Conservation (phyloP, 192 early-diverging fungal species). For the Coemansia sp. region DNA sequence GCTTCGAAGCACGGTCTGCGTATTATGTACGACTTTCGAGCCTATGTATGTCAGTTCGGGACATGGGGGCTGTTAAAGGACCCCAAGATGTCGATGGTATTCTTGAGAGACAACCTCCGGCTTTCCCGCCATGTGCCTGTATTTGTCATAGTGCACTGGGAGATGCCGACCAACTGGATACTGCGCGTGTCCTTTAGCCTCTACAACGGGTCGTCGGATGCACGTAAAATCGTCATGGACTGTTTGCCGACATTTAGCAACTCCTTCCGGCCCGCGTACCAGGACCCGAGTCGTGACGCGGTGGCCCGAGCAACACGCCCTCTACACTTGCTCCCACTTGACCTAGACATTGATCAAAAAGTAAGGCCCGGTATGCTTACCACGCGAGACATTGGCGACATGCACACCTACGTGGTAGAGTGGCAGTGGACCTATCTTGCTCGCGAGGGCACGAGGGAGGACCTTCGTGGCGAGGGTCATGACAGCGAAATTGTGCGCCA, state of each 20-base stretch:
- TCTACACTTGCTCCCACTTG: constrained; percentile 47
- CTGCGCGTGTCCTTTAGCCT: constrained; percentile 43
- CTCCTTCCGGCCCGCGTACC: constrained; percentile 33
- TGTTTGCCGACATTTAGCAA: constrained; percentile 38
- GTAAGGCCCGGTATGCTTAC: constrained; percentile 29
- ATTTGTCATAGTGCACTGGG: constrained; percentile 42
- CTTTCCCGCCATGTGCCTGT: constrained; percentile 32
- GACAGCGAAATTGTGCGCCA: constrained; percentile 51
- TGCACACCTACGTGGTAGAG: constrained; percentile 53
- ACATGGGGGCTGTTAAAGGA: constrained; percentile 51
- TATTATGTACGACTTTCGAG: constrained; percentile 46
- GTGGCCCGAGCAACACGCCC: constrained; percentile 45
- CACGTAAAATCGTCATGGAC: constrained; percentile 46
- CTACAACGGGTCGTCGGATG: constrained; percentile 43
- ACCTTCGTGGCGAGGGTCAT: constrained; percentile 44
- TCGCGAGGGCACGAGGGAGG: constrained; percentile 42
- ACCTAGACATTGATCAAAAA: constrained; percentile 20
- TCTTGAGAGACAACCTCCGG: constrained; percentile 40
- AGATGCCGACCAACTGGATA: constrained; percentile 49
- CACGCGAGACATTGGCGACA: constrained; percentile 48
- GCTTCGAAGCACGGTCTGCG: constrained; percentile 32
- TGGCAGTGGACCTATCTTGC: constrained; percentile 55
- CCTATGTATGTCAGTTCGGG: constrained; percentile 39
- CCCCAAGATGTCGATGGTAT: constrained; percentile 34
- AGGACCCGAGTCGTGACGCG: constrained; percentile 21